Conservation (phyloP, 306 rosid genomes). For the Astragalus glycyphyllos region DNA sequence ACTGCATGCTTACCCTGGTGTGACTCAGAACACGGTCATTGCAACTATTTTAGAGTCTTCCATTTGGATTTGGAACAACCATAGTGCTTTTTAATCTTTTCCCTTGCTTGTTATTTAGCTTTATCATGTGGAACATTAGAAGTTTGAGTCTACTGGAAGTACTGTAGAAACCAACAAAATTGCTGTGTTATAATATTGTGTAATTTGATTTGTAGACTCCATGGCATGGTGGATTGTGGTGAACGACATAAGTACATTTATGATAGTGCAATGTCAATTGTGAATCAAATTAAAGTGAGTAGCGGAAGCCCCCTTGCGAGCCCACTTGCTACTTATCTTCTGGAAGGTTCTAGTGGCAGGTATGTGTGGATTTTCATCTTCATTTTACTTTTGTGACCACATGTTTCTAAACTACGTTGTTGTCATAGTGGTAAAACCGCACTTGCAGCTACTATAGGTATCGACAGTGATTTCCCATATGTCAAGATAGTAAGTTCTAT, state of each 20-base stretch:
- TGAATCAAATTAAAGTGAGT: constrained; percentile 96
- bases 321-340: constrained; percentile 91
- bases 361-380: constrained; percentile 39
- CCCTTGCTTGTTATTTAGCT: constrained; percentile 32
- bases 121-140: constrained; percentile 28
- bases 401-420: constrained; percentile 48
- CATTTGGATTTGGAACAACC: background rate
- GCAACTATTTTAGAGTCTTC: background rate
- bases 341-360: constrained; percentile 98
- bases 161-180: constrained; percentile 1
- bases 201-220: constrained; percentile 61
- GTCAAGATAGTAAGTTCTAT: constrained; percentile 90
- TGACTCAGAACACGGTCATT: constrained; percentile 3
- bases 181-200: constrained; percentile 9
- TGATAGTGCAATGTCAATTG: constrained; percentile 83
- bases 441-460: constrained; percentile 94
- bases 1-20: background rate
- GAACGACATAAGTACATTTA: constrained; percentile 79
- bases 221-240: constrained; percentile 94
- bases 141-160: constrained; percentile 14
- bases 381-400: constrained; percentile 37
- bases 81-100: background rate
- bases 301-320: constrained; percentile 94
- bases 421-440: constrained; percentile 92
- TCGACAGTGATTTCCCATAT: constrained; percentile 94